A percentile compares a stretch with the other conserved stretches of the same genome.
Evolutionary conservation across 257 asterid genomes (phyloP).

Genomic region (Knoxia roxburghii): DNA sequence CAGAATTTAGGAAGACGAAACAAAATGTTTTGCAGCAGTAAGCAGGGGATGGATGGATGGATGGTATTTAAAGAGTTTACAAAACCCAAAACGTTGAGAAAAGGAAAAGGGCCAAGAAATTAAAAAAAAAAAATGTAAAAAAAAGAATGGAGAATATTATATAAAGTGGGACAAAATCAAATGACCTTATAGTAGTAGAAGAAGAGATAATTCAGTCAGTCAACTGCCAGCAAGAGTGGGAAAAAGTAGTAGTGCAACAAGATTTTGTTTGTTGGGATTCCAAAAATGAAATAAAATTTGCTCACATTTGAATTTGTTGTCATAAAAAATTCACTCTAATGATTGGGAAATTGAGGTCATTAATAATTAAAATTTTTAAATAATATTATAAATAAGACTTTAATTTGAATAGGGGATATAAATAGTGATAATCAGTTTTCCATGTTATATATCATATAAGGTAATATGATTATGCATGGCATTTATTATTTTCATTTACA

Average conservation of each 20-base stretch:
- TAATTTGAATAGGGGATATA: too few species aligned
- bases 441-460: too few species aligned
- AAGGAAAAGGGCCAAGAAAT: not conserved
- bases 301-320: not conserved
- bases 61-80: conserved; percentile 15
- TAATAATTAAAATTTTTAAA: too few species aligned
- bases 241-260: conserved; percentile 16
- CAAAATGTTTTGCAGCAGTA: not conserved
- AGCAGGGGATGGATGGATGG: not conserved
- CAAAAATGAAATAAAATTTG: too few species aligned
- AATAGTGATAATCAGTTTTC: too few species aligned
- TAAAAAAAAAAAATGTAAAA: not conserved
- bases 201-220: conserved; percentile 35
- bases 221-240: conserved; percentile 46
- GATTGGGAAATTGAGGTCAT: too few species aligned
- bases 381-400: too few species aligned
- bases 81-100: not conserved
- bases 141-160: conserved; percentile 13
- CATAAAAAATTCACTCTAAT: not conserved
- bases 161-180: conserved; percentile 23
- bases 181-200: conserved; percentile 35
- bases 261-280: conserved; percentile 50
- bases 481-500: too few species aligned
- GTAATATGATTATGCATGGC: too few species aligned
- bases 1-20: not conserved